phyloP scores from a whole-genome alignment of 805 yeast genomes.

The Yamadazyma phyllophila region DNA sequence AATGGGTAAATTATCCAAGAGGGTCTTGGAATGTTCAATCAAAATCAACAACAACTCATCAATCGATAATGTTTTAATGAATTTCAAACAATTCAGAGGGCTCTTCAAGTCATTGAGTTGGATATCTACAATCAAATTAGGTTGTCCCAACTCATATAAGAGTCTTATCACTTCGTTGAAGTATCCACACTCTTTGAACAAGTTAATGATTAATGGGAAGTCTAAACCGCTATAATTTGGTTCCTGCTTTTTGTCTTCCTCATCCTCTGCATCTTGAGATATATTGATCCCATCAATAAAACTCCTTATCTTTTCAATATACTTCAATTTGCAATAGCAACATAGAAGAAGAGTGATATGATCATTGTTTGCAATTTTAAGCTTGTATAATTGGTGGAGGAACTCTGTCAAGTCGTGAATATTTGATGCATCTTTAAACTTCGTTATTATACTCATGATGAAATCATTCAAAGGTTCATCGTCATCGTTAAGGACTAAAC shows the following conservation, averaged over 20 bases:
- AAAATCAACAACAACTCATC: slow-evolving; percentile 76
- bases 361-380: slow-evolving; percentile 62
- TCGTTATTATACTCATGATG: slow-evolving; percentile 72
- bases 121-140: slow-evolving; percentile 73
- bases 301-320: slow-evolving; percentile 50
- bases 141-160: slow-evolving; percentile 69
- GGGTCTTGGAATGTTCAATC: slow-evolving; percentile 59
- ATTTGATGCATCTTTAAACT: slow-evolving; percentile 74
- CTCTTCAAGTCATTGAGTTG: slow-evolving; percentile 58
- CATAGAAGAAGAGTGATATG: slow-evolving; percentile 80
- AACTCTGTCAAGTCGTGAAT: slow-evolving; percentile 63
- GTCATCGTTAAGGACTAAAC: slow-evolving; percentile 11
- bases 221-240: slow-evolving; percentile 49
- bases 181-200: slow-evolving; percentile 73
- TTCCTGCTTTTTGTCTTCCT: not conserved
- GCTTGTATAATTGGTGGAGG: slow-evolving; percentile 56
- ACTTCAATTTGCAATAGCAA: slow-evolving; percentile 74
- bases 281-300: slow-evolving; percentile 50
- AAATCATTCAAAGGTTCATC: slow-evolving; percentile 34
- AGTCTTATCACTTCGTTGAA: slow-evolving; percentile 63
- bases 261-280: slow-evolving; percentile 9
- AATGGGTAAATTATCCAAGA: slow-evolving; percentile 69
- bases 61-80: slow-evolving; percentile 63
- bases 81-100: slow-evolving; percentile 49
- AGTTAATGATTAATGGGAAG: slow-evolving; percentile 59